phyloP scores from a whole-genome alignment of 192 early-diverging fungal genomes.

The Linnemannia zychae region DNA sequence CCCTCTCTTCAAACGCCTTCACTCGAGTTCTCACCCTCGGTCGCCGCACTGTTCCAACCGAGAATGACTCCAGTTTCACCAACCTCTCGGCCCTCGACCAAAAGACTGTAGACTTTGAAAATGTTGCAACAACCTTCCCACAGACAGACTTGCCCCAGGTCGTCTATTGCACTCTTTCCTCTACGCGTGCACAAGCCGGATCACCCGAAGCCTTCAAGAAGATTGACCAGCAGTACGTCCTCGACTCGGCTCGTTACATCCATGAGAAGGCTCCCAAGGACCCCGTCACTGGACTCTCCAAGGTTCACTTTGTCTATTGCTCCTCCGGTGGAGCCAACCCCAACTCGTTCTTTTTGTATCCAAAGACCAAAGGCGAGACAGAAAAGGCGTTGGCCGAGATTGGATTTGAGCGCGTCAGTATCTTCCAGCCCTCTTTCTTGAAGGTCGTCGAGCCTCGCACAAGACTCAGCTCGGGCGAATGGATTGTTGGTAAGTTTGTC shows the following conservation, averaged over 20 bases:
- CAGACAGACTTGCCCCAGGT: constrained; percentile 42
- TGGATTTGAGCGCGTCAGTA: constrained; percentile 73
- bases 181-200: constrained; percentile 77
- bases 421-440: constrained; percentile 74
- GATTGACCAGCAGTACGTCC: constrained; percentile 85
- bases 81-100: constrained; percentile 61
- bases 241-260: constrained; percentile 74
- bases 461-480: constrained; percentile 4
- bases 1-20: constrained; percentile 62
- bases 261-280: constrained; percentile 63
- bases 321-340: constrained; percentile 68
- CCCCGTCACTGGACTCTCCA: constrained; percentile 27
- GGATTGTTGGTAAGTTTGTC: neutral
- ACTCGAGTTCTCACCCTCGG: constrained; percentile 68
- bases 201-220: constrained; percentile 75
- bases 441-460: constrained; percentile 57
- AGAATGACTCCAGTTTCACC: constrained; percentile 33
- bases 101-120: constrained; percentile 82
- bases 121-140: constrained; percentile 61
- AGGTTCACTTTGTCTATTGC: constrained; percentile 68
- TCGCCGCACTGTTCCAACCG: constrained; percentile 51
- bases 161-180: constrained; percentile 82
- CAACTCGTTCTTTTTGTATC: constrained; percentile 76
- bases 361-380: constrained; percentile 82
- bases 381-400: constrained; percentile 73